Percentiles rank a stretch among this genome's conserved stretches.
Evolutionary conservation across 371 early-diverging fungal species (phyloP).

Genomic region (Mortierella sp.): DNA sequence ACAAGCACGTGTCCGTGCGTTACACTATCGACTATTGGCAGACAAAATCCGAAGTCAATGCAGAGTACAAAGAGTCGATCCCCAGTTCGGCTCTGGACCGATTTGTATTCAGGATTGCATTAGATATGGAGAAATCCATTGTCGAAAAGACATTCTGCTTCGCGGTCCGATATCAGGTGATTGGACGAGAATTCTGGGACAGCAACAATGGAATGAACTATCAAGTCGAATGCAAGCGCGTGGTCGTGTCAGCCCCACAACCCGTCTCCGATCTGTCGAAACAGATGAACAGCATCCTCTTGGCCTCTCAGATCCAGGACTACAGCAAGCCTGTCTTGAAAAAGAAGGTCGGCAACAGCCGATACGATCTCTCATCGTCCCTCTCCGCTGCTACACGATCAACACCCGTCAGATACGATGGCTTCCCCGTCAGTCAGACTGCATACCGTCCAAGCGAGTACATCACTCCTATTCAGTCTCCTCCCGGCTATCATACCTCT

Average conservation of each 20-base stretch:
- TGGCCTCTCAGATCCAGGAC: slow-evolving; percentile 32
- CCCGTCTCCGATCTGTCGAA: slow-evolving; percentile 30
- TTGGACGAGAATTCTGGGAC: slow-evolving; percentile 83
- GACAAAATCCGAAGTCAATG: slow-evolving; percentile 68
- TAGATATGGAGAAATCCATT: slow-evolving; percentile 47
- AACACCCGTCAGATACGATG: slow-evolving; percentile 9
- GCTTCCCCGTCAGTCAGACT: slow-evolving; percentile 18
- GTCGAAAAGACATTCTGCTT: slow-evolving; percentile 62
- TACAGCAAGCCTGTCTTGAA: slow-evolving; percentile 36
- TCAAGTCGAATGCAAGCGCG: slow-evolving; percentile 63
- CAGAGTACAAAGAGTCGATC: slow-evolving; percentile 66
- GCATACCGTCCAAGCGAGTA: slow-evolving; percentile 55
- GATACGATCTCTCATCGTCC: slow-evolving; percentile 54
- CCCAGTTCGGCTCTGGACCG: slow-evolving; percentile 47
- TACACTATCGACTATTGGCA: slow-evolving; percentile 81
- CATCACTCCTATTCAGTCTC: slow-evolving; percentile 42
- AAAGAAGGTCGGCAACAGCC: slow-evolving; percentile 25
- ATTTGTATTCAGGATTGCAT: slow-evolving; percentile 53
- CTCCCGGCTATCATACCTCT: slow-evolving; percentile 50
- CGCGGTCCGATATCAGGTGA: slow-evolving; percentile 71
- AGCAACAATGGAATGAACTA: slow-evolving; percentile 85
- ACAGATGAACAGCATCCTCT: slow-evolving; percentile 45
- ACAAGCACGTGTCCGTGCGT: slow-evolving; percentile 80
- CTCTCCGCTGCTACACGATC: slow-evolving; percentile 41
- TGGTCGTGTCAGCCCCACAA: slow-evolving; percentile 17